Evolutionary conservation across 108 stramenopile genomes (phyloP), one percentile per base, ranked within the genome.

Genomic region (Hondaea fermentalgiana): DNA sequence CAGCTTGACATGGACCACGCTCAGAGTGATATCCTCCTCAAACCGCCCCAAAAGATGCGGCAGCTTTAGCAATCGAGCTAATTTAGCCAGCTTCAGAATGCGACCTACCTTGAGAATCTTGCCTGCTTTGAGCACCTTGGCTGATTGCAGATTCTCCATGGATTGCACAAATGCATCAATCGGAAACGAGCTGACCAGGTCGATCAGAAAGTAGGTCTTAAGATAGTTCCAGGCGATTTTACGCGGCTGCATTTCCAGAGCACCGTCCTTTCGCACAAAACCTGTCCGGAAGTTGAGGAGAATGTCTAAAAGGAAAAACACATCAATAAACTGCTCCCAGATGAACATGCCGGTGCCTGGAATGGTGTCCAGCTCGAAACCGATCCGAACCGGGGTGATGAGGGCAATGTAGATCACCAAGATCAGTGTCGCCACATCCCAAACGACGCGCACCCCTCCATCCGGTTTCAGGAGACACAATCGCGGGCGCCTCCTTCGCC

Each of bases 201-300:
- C 93, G 83, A 93, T 89, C 12, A 90, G 2, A 72, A 93, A 92
- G 92, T 91, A 93, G 4, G 59, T 51, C 87, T 58, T 58, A 12
- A 72, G 4, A 35, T 91, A 87, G 59, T 60, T 4, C 44, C 23
- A 47, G 5, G 60, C 90, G 21, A 87, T 60, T 35, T 21, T 28
- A 14, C n/a, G 3, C 4, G 83, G 87, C 10, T 87, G 16, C 71
- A 91, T 49, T 16, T 64, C 89, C 21, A 88, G 4, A 8, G 8
- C 6, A 19, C 60, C 57, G 55, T 88, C 28, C 90, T 57, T 43
- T 57, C 76, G 59, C 64, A 83, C n/a, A 72, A 91, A 92, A 28
- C 92, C 92, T 44, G 93, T 94, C 72, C 91, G 60, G 5, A 94
- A 91, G 59, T 87, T 93, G 58, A 94, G 57, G 19, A 90, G 5